A percentile compares a stretch with the other conserved stretches of the same genome.
These are phyloP conservation scores for Paraphoma chrysanthemicola DNA, from an alignment of 2,329 filamentous ascomycete genomes.

Conservation along the genomic window DNA sequence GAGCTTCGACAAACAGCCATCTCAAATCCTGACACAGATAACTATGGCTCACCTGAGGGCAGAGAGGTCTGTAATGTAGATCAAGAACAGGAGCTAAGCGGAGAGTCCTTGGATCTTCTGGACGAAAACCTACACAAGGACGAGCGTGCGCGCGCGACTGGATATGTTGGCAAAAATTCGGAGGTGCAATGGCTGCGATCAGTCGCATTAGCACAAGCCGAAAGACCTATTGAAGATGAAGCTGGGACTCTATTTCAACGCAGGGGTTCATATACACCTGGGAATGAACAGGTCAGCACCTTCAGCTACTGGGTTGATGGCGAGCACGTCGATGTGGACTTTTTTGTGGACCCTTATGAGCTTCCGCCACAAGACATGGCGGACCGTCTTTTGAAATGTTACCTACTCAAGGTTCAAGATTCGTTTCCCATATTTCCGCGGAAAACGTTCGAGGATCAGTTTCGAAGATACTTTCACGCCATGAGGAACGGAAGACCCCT, in stretches of 20 bases:
- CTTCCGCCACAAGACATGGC: constrained; percentile 41
- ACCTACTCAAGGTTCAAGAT: constrained; percentile 49
- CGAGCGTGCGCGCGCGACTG: constrained; percentile 35
- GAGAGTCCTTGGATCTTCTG: constrained; percentile 29
- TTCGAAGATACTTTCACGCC: constrained; percentile 38
- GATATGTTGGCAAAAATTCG: constrained; percentile 43
- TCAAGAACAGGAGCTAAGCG: constrained; percentile 20
- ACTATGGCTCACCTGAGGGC: constrained; percentile 17
- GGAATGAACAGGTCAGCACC: constrained; percentile 36
- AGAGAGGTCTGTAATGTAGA: constrained; percentile 11
- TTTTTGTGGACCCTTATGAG: constrained; percentile 37
- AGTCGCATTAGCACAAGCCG: constrained; percentile 27
- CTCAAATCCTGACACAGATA: constrained; percentile 25
- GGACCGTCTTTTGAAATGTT: constrained; percentile 43
- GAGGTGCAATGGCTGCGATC: constrained; percentile 43
- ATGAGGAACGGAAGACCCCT: constrained; percentile 25
- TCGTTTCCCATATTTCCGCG: constrained; percentile 48
- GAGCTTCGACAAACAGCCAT: constrained; percentile 4
- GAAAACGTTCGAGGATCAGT: constrained; percentile 42
- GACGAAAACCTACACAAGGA: constrained; percentile 36
- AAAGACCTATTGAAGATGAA: constrained; percentile 20
- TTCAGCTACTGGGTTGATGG: constrained; percentile 45
- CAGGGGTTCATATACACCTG: constrained; percentile 9
- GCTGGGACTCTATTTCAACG: constrained; percentile 2
- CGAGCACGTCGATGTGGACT: constrained; percentile 30